A percentile compares a stretch with the other conserved stretches of the same genome.
These are phyloP conservation scores for Paramecium biaurelia DNA, from an alignment of 73 alveolate genomes.

Conservation along the genomic window DNA sequence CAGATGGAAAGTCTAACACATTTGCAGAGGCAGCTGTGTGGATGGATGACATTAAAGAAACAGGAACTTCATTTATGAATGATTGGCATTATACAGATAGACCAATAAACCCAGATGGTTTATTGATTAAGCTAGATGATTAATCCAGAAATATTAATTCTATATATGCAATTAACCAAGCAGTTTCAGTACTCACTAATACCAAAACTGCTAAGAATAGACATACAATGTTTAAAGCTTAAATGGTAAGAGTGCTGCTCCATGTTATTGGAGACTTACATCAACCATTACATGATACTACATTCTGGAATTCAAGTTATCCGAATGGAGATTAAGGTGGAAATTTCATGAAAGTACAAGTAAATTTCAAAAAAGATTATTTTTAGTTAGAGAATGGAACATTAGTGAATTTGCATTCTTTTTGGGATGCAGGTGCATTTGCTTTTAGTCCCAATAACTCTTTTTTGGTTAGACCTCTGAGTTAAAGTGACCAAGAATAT, in stretches of 20 bases:
- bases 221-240: conserved; percentile 53
- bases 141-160: background rate
- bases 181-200: background rate
- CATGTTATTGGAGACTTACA: conserved; percentile 85
- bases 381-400: background rate
- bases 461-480: conserved; percentile 34
- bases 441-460: background rate
- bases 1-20: conserved; percentile 66
- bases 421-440: conserved; percentile 55
- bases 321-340: conserved; percentile 85
- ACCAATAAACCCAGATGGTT: conserved; percentile 65
- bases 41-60: conserved; percentile 76
- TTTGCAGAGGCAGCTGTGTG: conserved; percentile 76
- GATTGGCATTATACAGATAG: conserved; percentile 74
- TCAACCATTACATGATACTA: conserved; percentile 82
- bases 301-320: conserved; percentile 60
- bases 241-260: conserved; percentile 72
- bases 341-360: conserved; percentile 61
- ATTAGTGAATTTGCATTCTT: conserved; percentile 57
- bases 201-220: background rate
- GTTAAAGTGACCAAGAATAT: background rate
- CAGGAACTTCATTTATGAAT: conserved; percentile 62
- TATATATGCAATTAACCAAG: background rate
- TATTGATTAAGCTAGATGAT: background rate
- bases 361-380: background rate